Evolutionary conservation across 495 filamentous ascomycete genomes (phyloP).

Genomic region (Aspergillus biplanus): DNA sequence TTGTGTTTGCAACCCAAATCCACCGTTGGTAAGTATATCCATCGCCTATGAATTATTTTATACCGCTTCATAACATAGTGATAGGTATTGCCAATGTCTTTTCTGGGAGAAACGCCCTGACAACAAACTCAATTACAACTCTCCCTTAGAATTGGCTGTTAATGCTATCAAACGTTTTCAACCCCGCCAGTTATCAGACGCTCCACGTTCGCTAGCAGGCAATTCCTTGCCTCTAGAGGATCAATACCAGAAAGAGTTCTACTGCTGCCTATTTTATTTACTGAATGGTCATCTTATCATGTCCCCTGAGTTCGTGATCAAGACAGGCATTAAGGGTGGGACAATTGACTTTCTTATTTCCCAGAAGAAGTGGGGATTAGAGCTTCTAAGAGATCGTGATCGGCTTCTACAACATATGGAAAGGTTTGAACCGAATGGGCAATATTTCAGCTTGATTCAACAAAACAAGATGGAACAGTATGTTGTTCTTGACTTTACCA

Average conservation of each 20-base stretch:
- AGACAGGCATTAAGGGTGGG: constrained; percentile 22
- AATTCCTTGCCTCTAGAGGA: constrained; percentile 26
- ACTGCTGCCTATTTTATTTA: constrained; percentile 25
- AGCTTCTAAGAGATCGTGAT: constrained; percentile 27
- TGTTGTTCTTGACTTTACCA: constrained; percentile 29
- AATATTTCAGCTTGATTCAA: constrained; percentile 26
- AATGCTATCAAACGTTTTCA: constrained; percentile 25
- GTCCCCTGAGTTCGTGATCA: constrained; percentile 28
- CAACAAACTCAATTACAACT: constrained; percentile 23
- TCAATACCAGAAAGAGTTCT: constrained; percentile 32
- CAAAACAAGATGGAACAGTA: constrained; percentile 25
- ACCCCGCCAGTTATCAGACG: constrained; percentile 24
- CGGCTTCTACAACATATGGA: constrained; percentile 25
- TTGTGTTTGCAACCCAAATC: constrained; percentile 26
- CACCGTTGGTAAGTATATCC: constrained; percentile 27
- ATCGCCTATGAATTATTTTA: constrained; percentile 19
- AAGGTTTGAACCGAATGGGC: constrained; percentile 24
- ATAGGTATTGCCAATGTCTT: constrained; percentile 26
- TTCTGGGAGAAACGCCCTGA: constrained; percentile 21
- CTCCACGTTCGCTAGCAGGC: constrained; percentile 22
- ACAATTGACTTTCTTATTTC: constrained; percentile 27
- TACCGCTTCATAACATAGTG: constrained; percentile 20
- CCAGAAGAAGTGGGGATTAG: constrained; percentile 28
- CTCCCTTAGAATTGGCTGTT: constrained; percentile 24
- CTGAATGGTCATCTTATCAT: constrained; percentile 25